phyloP scores from a whole-genome alignment of 176 grass and related monocot species.

The Poa annua region DNA sequence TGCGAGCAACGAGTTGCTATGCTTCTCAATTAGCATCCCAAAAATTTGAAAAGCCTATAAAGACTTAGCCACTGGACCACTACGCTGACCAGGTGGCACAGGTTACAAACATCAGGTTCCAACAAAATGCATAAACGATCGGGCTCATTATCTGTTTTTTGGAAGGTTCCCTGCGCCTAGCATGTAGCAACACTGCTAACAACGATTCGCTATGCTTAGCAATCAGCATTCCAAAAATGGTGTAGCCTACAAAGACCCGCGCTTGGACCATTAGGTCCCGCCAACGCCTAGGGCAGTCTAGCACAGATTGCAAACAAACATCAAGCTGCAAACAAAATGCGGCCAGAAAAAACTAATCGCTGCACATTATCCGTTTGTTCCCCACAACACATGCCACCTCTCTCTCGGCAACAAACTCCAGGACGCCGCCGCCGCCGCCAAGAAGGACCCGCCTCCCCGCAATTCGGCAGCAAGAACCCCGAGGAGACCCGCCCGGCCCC shows the following conservation, averaged over 20 bases:
- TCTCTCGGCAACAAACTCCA: neutral
- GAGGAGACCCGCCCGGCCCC: too few species aligned
- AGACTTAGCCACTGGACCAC: neutral
- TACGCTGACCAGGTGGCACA: neutral
- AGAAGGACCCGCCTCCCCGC: too few species aligned
- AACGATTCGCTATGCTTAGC: too few species aligned
- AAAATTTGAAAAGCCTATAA: neutral
- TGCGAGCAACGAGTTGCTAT: neutral
- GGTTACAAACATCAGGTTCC: neutral
- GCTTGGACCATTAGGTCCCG: neutral
- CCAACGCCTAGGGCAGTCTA: neutral
- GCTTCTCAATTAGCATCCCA: too few species aligned
- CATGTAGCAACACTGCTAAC: too few species aligned
- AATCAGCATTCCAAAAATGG: neutral
- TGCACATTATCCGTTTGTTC: neutral
- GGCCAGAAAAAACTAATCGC: neutral
- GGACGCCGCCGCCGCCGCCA: too few species aligned
- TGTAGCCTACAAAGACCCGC: neutral
- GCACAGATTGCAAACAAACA: neutral
- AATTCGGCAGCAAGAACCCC: too few species aligned
- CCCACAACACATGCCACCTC: too few species aligned
- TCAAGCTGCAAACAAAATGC: neutral
- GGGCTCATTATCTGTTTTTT: neutral
- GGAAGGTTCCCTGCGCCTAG: too few species aligned
- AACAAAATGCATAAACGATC: neutral